Base-by-base conservation (phyloP, 2,329 filamentous ascomycete species). In the Fusarium falciforme region DNA sequence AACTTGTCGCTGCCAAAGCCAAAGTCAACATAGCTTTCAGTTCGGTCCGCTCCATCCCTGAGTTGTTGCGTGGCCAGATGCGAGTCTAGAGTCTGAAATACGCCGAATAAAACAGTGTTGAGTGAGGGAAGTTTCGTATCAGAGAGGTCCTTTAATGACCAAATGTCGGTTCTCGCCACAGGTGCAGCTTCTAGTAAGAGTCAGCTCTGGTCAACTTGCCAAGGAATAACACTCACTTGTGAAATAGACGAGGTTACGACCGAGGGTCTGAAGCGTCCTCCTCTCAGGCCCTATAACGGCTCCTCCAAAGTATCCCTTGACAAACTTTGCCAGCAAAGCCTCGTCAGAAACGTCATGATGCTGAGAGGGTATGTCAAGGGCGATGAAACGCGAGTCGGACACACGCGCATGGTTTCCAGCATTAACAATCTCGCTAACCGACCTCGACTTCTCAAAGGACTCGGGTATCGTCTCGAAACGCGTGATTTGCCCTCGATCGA, bases 231-330 rank as follows among this genome's bases (percentile, higher is more conserved):
- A 31, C 70, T 40, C 61, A 72, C 77, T 72, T 20, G 67, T 67
- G 25, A 79, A 79, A 8, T 44, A 29, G 6, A 77, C 73, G 1
- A 78, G 61, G 0, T 72, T 47, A 0, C 70, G 31, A 0, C 67
- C 65, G 10, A 74, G n/a, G 1, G 55, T 66, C 44, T 72, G 67
- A 1, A 80, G 65, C 0, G 64, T 54, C 6, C 67, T 36, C 10
- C 77, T 69, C 58, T 82, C 81, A 0, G 75, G 78, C 0, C 67
- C 72, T 42, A 82, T 73, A 0, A 82, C 80, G 1, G 72, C 57
- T 0, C 80, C 80, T 6, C 79, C 80, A 57, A 82, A 82, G 31
- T 79, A 82, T 0, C 76, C 79, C 14, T 71, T 78, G 2, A 79
- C 61, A 11, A 82, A 81, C 2, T 70, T 73, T 0, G 80, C 76